These are phyloP conservation scores for Dryas octopetala DNA, from an alignment of 306 rosid species.

Conservation along the genomic window DNA sequence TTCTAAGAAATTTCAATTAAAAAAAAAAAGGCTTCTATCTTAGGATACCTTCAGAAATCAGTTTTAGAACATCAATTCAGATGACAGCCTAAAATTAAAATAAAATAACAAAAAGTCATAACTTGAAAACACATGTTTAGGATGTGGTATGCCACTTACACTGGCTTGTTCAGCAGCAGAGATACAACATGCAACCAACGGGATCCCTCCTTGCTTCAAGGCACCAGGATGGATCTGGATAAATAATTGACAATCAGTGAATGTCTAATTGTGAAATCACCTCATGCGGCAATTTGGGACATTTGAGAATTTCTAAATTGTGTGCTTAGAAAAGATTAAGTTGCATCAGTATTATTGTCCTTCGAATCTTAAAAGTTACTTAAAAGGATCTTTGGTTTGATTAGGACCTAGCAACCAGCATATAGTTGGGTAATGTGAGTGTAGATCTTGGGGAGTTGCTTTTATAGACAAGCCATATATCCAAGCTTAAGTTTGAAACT, in stretches of 20 bases:
- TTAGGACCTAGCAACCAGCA: neutral
- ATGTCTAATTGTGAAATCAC: neutral
- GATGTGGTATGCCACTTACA: constrained; percentile 50
- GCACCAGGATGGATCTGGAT: constrained; percentile 94
- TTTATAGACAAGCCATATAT: neutral
- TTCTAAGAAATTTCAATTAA: too few species aligned
- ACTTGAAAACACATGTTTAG: neutral
- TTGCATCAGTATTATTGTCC: neutral
- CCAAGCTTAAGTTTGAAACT: neutral
- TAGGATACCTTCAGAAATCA: too few species aligned
- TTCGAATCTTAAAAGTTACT: constrained; percentile 4
- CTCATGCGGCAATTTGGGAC: neutral
- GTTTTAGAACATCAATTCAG: neutral
- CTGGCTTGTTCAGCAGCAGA: constrained; percentile 88
- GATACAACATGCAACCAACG: constrained; percentile 85
- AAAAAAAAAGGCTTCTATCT: too few species aligned
- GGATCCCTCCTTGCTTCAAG: constrained; percentile 79
- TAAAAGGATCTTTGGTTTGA: neutral
- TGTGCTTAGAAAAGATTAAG: neutral
- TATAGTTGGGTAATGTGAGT: neutral
- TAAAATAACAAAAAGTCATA: neutral
- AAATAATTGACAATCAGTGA: constrained; percentile 20
- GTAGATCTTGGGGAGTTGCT: neutral
- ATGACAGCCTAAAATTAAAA: neutral
- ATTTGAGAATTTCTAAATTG: neutral